Conservation (phyloP, 2,329 filamentous ascomycete genomes). For the Kalmusia sp. region DNA sequence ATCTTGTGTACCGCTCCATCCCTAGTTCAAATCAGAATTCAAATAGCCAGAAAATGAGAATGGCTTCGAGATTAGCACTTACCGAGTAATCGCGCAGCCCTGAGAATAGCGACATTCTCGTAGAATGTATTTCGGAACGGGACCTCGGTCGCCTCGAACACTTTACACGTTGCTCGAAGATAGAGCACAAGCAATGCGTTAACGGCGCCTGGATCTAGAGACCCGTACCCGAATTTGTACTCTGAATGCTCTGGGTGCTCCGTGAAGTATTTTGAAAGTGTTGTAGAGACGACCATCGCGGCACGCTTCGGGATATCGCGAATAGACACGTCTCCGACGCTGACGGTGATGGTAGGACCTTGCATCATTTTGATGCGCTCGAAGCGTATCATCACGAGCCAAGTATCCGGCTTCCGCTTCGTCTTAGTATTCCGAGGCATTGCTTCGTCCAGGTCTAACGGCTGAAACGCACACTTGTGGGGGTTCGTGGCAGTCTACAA, state of each 20-base stretch:
- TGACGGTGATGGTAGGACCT: slow-evolving; percentile 13
- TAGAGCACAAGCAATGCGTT: slow-evolving; percentile 14
- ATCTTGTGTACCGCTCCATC: slow-evolving; percentile 22
- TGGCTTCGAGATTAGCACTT: too few species aligned
- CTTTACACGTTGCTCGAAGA: slow-evolving; percentile 9
- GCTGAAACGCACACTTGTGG: too few species aligned
- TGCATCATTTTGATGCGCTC: slow-evolving; percentile 13
- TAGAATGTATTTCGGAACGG: slow-evolving; percentile 7
- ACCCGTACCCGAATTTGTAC: slow-evolving; percentile 4
- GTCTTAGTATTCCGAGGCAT: too few species aligned
- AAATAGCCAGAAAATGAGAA: too few species aligned
- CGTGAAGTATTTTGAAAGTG: slow-evolving; percentile 18
- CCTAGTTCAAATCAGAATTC: too few species aligned
- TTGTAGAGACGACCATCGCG: slow-evolving; percentile 21
- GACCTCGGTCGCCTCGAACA: slow-evolving; percentile 15
- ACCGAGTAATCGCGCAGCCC: slow-evolving; percentile 18
- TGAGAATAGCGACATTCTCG: slow-evolving; percentile 15
- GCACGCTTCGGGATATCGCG: slow-evolving; percentile 15
- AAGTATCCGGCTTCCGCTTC: too few species aligned
- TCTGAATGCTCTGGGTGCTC: slow-evolving; percentile 10
- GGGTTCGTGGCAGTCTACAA: too few species aligned
- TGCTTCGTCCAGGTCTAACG: too few species aligned
- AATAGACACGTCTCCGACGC: slow-evolving; percentile 10
- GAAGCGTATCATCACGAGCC: slow-evolving; percentile 15
- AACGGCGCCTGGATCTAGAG: slow-evolving; percentile 11